Base-by-base conservation (phyloP, 306 rosid genomes). In the Neltuma alba region DNA sequence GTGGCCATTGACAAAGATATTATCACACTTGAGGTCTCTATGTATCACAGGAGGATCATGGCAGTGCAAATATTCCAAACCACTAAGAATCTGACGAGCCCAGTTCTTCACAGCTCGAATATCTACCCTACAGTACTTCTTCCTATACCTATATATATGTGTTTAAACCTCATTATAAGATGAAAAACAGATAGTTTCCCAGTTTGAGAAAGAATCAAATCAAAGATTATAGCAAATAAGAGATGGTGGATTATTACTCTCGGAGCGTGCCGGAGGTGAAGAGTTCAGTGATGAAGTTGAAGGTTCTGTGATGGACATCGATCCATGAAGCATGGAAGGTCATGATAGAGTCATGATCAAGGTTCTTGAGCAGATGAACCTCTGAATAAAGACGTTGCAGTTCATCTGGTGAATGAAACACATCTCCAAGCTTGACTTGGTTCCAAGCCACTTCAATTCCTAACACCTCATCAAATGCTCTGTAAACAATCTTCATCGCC, bases 381-480 rank as follows among this genome's bases (percentile, higher is more conserved):
- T 94, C 98, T 8, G 93, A 89, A 86, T 94, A 91, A 13, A 94
- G 93, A 6, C 97, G 89, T 42, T 92, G 90, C 33, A 94, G 81
- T 67, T 89, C 91, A 0, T 94, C 92, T 1, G 97, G 92, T 28
- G 94, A 91, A 75, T 91, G 89, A 48, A 83, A 88, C 9, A 86
- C 87, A 66, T 94, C 92, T 52, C 89, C 89, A 14, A 94, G 95
- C 60, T 88, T 83, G 74, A 92, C 90, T 84, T 89, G 97, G 80
- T 91, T 94, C 98, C 98, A 94, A 47, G 98, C 98, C 55, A 94
- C 98, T 83, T 94, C 98, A 47, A 91, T 86, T 50, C 94, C 98
- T 18, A 86, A 72, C 5, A 83, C 81, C 74, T 92, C 92, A 76
- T 94, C 98, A 77, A 94, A 92, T 55, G 89, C 97, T 47, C 77